Conservation (phyloP, 2,329 filamentous ascomycete genomes). For the Colletotrichum falcatum region DNA sequence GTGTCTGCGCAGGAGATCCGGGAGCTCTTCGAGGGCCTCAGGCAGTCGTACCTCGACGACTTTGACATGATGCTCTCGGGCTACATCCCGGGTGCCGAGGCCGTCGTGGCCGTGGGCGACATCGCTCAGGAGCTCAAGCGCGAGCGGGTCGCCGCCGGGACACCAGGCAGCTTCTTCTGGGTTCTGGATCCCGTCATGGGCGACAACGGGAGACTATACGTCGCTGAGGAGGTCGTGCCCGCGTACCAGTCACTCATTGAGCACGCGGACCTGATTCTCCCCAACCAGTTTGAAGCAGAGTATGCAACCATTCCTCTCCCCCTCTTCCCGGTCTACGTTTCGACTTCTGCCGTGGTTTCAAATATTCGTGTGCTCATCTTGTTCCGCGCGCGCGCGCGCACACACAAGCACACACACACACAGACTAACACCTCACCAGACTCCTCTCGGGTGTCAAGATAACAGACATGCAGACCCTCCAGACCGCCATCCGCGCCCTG, state of each 20-base stretch:
- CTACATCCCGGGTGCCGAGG: slow-evolving; percentile 89
- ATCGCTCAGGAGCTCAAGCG: slow-evolving; percentile 85
- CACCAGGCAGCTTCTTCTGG: slow-evolving; percentile 90
- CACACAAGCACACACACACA: no score
- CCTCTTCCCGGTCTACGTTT: slow-evolving; percentile 6
- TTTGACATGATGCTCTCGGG: slow-evolving; percentile 97
- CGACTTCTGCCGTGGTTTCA: neutral
- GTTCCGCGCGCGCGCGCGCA: neutral
- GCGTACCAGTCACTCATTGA: slow-evolving; percentile 85
- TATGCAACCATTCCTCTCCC: slow-evolving; percentile 57
- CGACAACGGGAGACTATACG: slow-evolving; percentile 92
- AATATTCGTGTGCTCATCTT: neutral
- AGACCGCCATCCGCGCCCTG: slow-evolving; percentile 79
- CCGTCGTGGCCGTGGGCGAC: slow-evolving; percentile 83
- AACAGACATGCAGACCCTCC: slow-evolving; percentile 77
- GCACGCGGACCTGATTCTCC: slow-evolving; percentile 90
- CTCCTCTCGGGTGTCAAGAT: slow-evolving; percentile 89
- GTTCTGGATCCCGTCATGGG: slow-evolving; percentile 98
- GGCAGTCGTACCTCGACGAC: slow-evolving; percentile 84
- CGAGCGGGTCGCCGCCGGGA: slow-evolving; percentile 63
- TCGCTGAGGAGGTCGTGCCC: slow-evolving; percentile 90
- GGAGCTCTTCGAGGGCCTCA: slow-evolving; percentile 86
- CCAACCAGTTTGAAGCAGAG: slow-evolving; percentile 98
- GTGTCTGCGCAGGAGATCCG: slow-evolving; percentile 85
- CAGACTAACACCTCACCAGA: slow-evolving; percentile 57